Evolutionary conservation across 2,329 filamentous ascomycete species (phyloP).

Genomic region (Penicillium crustosum): DNA sequence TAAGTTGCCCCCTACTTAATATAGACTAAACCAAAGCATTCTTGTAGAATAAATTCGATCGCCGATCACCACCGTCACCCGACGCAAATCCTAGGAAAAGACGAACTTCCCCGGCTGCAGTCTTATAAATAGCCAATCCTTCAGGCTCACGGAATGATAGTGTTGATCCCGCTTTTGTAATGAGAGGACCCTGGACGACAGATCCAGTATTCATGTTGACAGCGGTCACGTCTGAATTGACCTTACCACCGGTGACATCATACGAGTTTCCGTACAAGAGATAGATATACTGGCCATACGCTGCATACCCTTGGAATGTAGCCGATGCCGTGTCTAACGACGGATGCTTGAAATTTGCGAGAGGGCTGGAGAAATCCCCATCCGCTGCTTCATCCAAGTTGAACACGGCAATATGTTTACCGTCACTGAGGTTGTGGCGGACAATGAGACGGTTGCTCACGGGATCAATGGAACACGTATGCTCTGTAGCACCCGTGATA

Average conservation of each 20-base stretch:
- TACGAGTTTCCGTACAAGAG: slow-evolving; percentile 20
- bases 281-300: slow-evolving; percentile 21
- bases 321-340: slow-evolving; percentile 6
- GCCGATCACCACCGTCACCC: slow-evolving; percentile 16
- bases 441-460: slow-evolving; percentile 20
- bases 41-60: slow-evolving; percentile 25
- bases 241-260: slow-evolving; percentile 6
- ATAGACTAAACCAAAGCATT: slow-evolving; percentile 14
- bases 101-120: slow-evolving; percentile 18
- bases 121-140: slow-evolving; percentile 25
- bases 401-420: slow-evolving; percentile 21
- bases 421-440: slow-evolving; percentile 14
- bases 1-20: too few relatives aligned
- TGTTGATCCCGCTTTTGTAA: slow-evolving; percentile 23
- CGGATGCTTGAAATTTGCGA: slow-evolving; percentile 19
- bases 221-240: slow-evolving; percentile 20
- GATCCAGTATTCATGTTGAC: slow-evolving; percentile 24
- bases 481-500: slow-evolving; percentile 13
- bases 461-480: slow-evolving; percentile 22
- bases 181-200: slow-evolving; percentile 20
- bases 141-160: slow-evolving; percentile 24
- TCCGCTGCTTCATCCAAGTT: slow-evolving; percentile 14
- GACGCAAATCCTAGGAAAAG: slow-evolving; percentile 27
- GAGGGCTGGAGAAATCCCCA: slow-evolving; percentile 19
- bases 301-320: slow-evolving; percentile 20